A percentile compares a stretch with the other conserved stretches of the same genome.
Conservation (phyloP, 192 early-diverging fungal genomes). For the Obelidium mucronatum region DNA sequence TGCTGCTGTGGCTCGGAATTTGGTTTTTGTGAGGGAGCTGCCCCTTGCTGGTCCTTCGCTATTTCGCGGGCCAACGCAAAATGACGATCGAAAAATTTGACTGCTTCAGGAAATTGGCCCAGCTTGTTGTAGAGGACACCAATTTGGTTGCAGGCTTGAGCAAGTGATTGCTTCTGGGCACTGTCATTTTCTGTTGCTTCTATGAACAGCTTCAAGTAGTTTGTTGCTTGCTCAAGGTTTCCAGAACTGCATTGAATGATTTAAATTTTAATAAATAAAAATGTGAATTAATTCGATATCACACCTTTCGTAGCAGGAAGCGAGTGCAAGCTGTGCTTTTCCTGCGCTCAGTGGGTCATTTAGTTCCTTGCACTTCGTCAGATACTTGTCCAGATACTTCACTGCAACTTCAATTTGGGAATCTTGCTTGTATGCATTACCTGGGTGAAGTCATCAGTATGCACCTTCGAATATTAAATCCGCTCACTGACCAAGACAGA, state of each 20-base stretch:
- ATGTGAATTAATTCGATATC: background rate
- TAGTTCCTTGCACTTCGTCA: slow-evolving; percentile 37
- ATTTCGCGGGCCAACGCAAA: slow-evolving; percentile 45
- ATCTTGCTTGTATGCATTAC: slow-evolving; percentile 21
- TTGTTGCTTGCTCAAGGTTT: slow-evolving; percentile 41
- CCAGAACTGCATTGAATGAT: slow-evolving; percentile 37
- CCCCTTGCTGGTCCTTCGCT: background rate
- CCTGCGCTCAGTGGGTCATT: slow-evolving; percentile 48
- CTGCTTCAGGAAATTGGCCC: slow-evolving; percentile 48
- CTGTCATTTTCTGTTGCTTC: slow-evolving; percentile 40
- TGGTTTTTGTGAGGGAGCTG: background rate
- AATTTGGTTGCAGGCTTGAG: slow-evolving; percentile 58
- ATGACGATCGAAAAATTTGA: slow-evolving; percentile 53
- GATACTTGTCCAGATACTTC: slow-evolving; percentile 50
- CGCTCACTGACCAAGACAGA: slow-evolving; percentile 44
- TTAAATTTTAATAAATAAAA: background rate
- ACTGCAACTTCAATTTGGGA: background rate
- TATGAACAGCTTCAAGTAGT: slow-evolving; percentile 48
- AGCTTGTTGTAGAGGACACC: slow-evolving; percentile 54
- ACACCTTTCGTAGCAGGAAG: slow-evolving; percentile 58
- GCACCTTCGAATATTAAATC: no score
- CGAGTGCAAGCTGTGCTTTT: slow-evolving; percentile 49
- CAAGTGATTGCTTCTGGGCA: slow-evolving; percentile 41
- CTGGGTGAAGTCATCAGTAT: background rate
- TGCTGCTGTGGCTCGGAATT: background rate